Conservation (phyloP, 345 rosid genomes). For the Viola odorata region DNA sequence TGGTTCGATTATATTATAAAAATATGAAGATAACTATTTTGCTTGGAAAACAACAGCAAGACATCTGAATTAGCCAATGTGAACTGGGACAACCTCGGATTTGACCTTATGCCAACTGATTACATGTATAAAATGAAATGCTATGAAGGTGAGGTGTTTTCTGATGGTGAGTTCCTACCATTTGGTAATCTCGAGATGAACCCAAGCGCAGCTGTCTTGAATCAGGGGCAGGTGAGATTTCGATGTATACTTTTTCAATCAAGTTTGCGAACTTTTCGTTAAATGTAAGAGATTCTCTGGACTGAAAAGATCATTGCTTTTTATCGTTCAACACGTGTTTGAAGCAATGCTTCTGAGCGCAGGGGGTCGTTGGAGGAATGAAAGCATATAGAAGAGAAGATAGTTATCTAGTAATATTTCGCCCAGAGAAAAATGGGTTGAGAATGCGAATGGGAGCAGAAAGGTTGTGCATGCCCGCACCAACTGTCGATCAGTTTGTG, state of each 20-base stretch:
- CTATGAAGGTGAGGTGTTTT: slow-evolving; percentile 17
- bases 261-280: too few species aligned
- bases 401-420: slow-evolving; percentile 25
- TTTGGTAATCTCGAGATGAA: slow-evolving; percentile 24
- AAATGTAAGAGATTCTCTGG: too few species aligned
- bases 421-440: slow-evolving; percentile 22
- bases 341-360: background rate
- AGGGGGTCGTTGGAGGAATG: slow-evolving; percentile 31
- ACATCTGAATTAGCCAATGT: background rate
- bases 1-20: too few species aligned
- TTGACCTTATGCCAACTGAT: slow-evolving; percentile 24
- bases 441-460: slow-evolving; percentile 31
- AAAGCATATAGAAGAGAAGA: slow-evolving; percentile 32
- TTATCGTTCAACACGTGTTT: too few species aligned
- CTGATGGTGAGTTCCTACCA: slow-evolving; percentile 22
- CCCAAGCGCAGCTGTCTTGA: slow-evolving; percentile 32
- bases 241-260: too few species aligned
- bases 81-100: slow-evolving; percentile 28
- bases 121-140: slow-evolving; percentile 21
- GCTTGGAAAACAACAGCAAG: too few species aligned
- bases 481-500: slow-evolving; percentile 27
- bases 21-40: too few species aligned
- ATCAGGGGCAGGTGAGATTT: slow-evolving; percentile 28
- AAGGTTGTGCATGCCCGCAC: slow-evolving; percentile 30
- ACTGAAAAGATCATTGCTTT: too few species aligned